These are phyloP conservation scores for Coniophora puteana DNA, from an alignment of 1,284 basidiomycete species.

Conservation along the genomic window DNA sequence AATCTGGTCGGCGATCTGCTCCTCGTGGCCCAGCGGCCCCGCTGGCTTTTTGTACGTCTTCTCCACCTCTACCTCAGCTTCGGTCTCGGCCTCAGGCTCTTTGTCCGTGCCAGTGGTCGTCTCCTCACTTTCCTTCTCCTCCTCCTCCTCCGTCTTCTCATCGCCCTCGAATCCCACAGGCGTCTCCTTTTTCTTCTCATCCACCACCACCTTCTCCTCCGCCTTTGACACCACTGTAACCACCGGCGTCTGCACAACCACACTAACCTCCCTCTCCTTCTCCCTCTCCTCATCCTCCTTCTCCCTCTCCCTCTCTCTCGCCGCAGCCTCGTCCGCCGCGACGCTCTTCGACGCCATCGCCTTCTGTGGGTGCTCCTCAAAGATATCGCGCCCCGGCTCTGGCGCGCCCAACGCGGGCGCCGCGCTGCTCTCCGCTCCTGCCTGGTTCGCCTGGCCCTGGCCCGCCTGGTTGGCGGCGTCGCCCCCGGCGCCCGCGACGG, in stretches of 20 bases:
- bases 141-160: conserved; percentile 5
- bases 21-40: conserved; percentile 44
- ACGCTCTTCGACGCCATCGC: conserved; percentile 29
- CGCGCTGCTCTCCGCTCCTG: conserved; percentile 29
- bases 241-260: conserved; percentile 8
- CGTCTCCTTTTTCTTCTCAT: conserved; percentile 14
- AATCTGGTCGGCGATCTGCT: conserved; percentile 47
- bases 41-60: conserved; percentile 12
- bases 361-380: conserved; percentile 40
- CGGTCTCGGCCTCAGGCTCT: conserved; percentile 4
- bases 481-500: conserved; percentile 7
- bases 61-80: conserved; percentile 9
- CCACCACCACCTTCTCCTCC: conserved; percentile 5
- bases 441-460: too few species aligned
- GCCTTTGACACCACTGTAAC: conserved; percentile 4
- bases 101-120: conserved; percentile 6
- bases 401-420: conserved; percentile 44
- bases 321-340: neutral
- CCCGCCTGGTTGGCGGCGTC: conserved; percentile 8
- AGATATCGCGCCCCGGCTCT: conserved; percentile 68
- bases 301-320: too few species aligned
- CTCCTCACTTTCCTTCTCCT: conserved; percentile 9
- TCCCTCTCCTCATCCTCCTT: neutral
- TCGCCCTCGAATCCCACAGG: conserved; percentile 11
- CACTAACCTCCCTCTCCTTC: conserved; percentile 14